phyloP scores from a whole-genome alignment of 2,329 filamentous ascomycete genomes.

The Curvularia sp. region DNA sequence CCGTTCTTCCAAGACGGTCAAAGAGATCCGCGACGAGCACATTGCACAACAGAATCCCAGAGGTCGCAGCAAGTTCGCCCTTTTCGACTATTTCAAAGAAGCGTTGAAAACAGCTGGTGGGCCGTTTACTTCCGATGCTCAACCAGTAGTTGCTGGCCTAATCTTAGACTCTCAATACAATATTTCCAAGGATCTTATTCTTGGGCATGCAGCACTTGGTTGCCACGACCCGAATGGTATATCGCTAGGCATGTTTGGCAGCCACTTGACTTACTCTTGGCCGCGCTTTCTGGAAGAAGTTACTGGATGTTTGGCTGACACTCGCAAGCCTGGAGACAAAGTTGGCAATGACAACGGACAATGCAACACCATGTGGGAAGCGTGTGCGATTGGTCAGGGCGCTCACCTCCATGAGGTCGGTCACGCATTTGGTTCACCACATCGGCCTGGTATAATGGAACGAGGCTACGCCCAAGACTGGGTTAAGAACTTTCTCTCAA shows the following conservation, averaged over 20 bases:
- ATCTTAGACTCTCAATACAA: constrained; percentile 44
- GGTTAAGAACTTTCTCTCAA: constrained; percentile 54
- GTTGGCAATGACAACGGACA: constrained; percentile 44
- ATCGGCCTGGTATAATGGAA: constrained; percentile 48
- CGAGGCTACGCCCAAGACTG: constrained; percentile 39
- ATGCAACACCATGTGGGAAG: constrained; percentile 55
- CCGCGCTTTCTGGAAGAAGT: constrained; percentile 44
- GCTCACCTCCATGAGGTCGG: constrained; percentile 51
- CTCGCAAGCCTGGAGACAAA: constrained; percentile 47
- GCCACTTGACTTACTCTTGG: constrained; percentile 41
- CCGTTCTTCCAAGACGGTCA: constrained; percentile 33
- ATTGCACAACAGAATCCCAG: constrained; percentile 33
- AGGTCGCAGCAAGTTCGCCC: constrained; percentile 16
- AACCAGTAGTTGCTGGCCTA: constrained; percentile 41
- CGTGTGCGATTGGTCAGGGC: constrained; percentile 54
- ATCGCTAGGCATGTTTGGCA: constrained; percentile 38
- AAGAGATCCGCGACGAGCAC: constrained; percentile 30
- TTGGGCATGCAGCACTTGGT: constrained; percentile 38
- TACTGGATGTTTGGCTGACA: constrained; percentile 44
- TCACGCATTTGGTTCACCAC: constrained; percentile 48
- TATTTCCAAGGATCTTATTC: constrained; percentile 27
- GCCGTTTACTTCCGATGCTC: constrained; percentile 32
- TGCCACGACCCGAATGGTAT: constrained; percentile 37
- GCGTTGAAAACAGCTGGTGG: constrained; percentile 36
- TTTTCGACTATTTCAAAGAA: constrained; percentile 35